Evolutionary conservation across 257 asterid genomes (phyloP).

Genomic region (Henckelia pumila): DNA sequence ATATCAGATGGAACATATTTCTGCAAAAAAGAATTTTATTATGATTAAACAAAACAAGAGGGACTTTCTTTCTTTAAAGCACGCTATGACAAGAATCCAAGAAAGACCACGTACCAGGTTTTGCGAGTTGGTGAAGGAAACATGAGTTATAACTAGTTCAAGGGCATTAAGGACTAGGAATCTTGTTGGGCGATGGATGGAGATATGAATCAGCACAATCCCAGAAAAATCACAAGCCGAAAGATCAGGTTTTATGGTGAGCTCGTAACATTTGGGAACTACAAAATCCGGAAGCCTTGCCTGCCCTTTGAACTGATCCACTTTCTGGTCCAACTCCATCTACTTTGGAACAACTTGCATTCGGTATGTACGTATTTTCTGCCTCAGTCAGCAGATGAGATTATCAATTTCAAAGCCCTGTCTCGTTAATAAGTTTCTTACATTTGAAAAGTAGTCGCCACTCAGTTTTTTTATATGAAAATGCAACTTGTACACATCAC

Average conservation of each 20-base stretch:
- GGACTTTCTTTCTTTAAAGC: no score
- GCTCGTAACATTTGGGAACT: constrained; percentile 39
- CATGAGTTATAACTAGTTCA: constrained; percentile 28
- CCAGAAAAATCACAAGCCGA: constrained; percentile 31
- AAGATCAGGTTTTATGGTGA: constrained; percentile 35
- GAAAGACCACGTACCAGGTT: constrained; percentile 13
- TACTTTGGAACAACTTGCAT: no score
- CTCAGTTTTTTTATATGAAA: no score
- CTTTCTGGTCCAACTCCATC: constrained; percentile 27
- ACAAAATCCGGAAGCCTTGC: constrained; percentile 38
- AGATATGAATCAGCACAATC: constrained; percentile 20
- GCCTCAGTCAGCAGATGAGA: no score
- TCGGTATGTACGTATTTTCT: no score
- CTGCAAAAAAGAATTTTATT: constrained; percentile 31
- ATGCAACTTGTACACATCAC: no score
- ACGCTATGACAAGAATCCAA: no score
- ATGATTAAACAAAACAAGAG: no score
- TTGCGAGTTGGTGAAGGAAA: constrained; percentile 24
- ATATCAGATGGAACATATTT: constrained; percentile 33
- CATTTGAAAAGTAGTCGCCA: no score
- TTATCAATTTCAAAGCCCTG: no score
- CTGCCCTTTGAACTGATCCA: constrained; percentile 32
- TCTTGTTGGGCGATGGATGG: constrained; percentile 20
- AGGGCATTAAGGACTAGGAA: constrained; percentile 33
- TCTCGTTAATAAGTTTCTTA: no score